Evolutionary conservation across 805 yeast species (phyloP), one percentile per base, ranked within the genome.

Genomic region (Grigorovia transvaalensis): DNA sequence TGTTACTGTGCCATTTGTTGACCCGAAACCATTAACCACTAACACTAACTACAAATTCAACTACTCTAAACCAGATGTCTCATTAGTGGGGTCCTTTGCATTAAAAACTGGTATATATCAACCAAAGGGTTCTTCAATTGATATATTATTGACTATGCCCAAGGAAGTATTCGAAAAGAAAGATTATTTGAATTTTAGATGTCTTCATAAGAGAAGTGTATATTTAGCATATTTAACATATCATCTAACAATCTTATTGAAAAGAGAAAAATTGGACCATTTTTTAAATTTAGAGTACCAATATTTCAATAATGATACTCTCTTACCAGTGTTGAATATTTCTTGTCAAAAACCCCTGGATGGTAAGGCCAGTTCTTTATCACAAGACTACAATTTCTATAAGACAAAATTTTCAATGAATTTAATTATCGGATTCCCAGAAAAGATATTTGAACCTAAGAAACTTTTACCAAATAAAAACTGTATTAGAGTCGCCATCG

Each of bases 101-200:
- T 73, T 91, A 57, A 88, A 88, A 60, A 82, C 96, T 0, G 88
- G 85, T 2, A 83, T 87, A 23, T 76, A 80, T 47, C 77, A 77
- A 55, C 82, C 84, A 27, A 74, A 75, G 45, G 85, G 86, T 0
- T 73, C 80, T 65, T 72, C 87, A 5, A 78, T 91, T 20, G 99
- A 93, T 65, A 77, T 93, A 30, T 75, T 85, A 35, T 73, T 91
- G 44, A 82, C 87, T 4, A 91, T 93, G 90, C 96, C 97, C 6
- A 69, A 71, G 49, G 69, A 71, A 29, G 65, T 85, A 47, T 85
- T 93, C 63, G 89, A 85, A 61, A 82, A 84, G 49, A 93, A 93
- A 70, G 99, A 93, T 67, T 88, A 83, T 62, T 73, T 91, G 60
- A 93, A 93, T 70, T 88, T 86, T 71, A 76, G 98, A 64, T 91